These are phyloP conservation scores for Phytophthora melonis DNA, from an alignment of 352 stramenopile genomes.

Conservation along the genomic window DNA sequence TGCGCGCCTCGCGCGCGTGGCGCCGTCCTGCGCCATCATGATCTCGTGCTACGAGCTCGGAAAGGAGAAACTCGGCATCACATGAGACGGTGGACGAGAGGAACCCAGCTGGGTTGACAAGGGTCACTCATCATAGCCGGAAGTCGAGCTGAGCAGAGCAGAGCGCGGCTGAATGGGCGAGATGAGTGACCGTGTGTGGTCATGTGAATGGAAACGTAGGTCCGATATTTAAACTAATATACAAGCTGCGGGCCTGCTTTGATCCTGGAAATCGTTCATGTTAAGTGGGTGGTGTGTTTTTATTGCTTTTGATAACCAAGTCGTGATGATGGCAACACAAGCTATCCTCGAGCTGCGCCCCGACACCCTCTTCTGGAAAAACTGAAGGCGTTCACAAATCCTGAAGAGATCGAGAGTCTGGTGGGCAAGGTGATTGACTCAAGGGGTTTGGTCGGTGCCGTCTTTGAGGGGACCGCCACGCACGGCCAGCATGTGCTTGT, in stretches of 20 bases:
- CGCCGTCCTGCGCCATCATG: slow-evolving; percentile 89
- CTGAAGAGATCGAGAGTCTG: no score
- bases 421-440: no score
- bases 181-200: slow-evolving; percentile 18
- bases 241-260: slow-evolving; percentile 17
- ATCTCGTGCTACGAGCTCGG: slow-evolving; percentile 87
- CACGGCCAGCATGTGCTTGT: no score
- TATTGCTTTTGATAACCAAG: no score
- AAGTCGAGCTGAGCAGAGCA: slow-evolving; percentile 17
- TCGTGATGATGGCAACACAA: no score
- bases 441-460: no score
- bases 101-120: background rate
- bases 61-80: slow-evolving; percentile 74
- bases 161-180: background rate
- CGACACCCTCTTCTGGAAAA: no score
- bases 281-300: background rate
- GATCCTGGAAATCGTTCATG: background rate
- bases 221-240: slow-evolving; percentile 37
- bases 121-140: slow-evolving; percentile 15
- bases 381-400: no score
- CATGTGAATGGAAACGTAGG: slow-evolving; percentile 11
- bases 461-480: no score
- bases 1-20: slow-evolving; percentile 72
- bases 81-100: slow-evolving; percentile 29
- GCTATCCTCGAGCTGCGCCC: no score